Evolutionary conservation across 164 flowering plant genomes (phyloP).

Genomic region (Piper betle): DNA sequence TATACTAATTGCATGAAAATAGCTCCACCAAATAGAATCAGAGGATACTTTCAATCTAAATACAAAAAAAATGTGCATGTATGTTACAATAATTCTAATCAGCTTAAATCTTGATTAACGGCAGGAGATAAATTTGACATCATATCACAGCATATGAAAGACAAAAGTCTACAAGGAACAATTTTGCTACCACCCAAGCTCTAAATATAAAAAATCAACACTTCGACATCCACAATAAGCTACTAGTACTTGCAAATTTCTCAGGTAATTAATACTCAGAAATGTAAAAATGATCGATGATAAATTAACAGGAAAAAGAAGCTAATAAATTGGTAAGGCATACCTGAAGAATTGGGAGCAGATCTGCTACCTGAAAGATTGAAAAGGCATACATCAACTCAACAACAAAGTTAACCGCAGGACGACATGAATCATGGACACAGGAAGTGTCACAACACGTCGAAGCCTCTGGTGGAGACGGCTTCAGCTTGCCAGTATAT

Average conservation of each 20-base stretch:
- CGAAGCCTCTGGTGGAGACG: slow-evolving; percentile 47
- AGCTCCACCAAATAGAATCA: no score
- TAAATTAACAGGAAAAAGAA: not conserved
- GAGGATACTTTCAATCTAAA: no score
- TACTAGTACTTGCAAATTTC: no score
- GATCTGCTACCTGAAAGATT: slow-evolving; percentile 52
- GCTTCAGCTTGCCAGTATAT: slow-evolving; percentile 58
- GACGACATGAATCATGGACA: slow-evolving; percentile 55
- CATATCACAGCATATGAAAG: no score
- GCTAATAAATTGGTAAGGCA: slow-evolving; percentile 2
- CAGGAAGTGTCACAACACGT: slow-evolving; percentile 55
- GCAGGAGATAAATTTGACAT: no score
- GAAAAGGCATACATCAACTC: slow-evolving; percentile 59
- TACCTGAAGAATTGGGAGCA: slow-evolving; percentile 60
- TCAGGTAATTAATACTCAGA: not conserved
- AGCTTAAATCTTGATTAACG: no score
- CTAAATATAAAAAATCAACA: no score
- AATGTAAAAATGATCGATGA: not conserved
- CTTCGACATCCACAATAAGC: no score
- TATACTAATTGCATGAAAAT: not conserved
- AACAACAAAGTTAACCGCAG: slow-evolving; percentile 48
- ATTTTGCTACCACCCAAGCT: no score
- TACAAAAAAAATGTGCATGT: no score
- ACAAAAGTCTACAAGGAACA: no score
- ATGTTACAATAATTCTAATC: no score